Conservation (phyloP, 2,329 filamentous ascomycete species). For the Hypoxylon sp. region DNA sequence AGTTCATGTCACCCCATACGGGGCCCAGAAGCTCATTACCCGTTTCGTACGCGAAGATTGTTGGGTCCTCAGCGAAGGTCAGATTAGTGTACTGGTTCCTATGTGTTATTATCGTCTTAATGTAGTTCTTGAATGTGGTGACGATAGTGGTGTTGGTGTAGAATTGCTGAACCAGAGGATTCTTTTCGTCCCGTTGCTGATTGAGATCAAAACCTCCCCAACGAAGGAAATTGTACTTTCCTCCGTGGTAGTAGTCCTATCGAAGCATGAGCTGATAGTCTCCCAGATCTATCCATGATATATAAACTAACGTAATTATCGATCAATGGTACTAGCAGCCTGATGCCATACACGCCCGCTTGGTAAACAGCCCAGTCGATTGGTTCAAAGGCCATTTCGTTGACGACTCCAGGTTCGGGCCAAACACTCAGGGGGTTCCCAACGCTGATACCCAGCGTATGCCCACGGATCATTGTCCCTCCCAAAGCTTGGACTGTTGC, state of each 20-base stretch:
- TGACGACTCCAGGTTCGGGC: slow-evolving; percentile 58
- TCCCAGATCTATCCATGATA: background rate
- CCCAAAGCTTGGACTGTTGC: slow-evolving; percentile 61
- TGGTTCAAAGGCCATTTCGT: slow-evolving; percentile 60
- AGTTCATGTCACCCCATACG: slow-evolving; percentile 61
- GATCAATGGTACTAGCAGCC: slow-evolving; percentile 61
- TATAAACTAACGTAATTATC: slow-evolving; percentile 60
- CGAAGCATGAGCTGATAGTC: slow-evolving; percentile 30
- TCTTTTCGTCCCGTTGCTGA: slow-evolving; percentile 53
- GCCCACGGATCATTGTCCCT: slow-evolving; percentile 61
- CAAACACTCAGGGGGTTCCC: slow-evolving; percentile 64
- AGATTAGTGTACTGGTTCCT: slow-evolving; percentile 62
- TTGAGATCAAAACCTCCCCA: slow-evolving; percentile 62
- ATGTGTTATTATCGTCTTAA: slow-evolving; percentile 61
- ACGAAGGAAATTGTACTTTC: slow-evolving; percentile 64
- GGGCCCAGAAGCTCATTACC: slow-evolving; percentile 64
- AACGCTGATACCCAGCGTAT: slow-evolving; percentile 63
- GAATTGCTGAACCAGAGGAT: slow-evolving; percentile 61
- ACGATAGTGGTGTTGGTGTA: slow-evolving; percentile 62
- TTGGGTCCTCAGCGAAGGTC: slow-evolving; percentile 64
- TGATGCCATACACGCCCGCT: slow-evolving; percentile 61
- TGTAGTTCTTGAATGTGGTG: slow-evolving; percentile 62
- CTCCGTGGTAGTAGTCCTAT: slow-evolving; percentile 65
- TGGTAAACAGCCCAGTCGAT: slow-evolving; percentile 66
- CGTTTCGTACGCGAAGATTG: slow-evolving; percentile 65